phyloP scores from a whole-genome alignment of 2,329 filamentous ascomycete genomes.

The Fusarium tricinctum region DNA sequence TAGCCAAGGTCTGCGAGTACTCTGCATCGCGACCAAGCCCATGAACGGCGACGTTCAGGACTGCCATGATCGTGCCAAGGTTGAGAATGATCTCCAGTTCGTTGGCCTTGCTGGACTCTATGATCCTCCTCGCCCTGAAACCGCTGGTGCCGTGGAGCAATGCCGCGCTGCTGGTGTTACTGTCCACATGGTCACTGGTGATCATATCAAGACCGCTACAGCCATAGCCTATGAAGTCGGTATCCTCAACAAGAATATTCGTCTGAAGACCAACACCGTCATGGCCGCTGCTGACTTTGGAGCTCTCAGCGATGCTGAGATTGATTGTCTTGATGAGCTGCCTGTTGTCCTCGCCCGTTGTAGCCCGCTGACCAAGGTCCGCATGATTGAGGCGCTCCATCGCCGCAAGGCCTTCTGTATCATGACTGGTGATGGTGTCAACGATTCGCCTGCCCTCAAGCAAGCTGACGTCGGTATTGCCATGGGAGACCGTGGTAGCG shows the following conservation, averaged over 20 bases:
- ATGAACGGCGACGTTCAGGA: conserved; percentile 56
- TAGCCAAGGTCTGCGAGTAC: conserved; percentile 75
- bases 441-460: conserved; percentile 80
- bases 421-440: conserved; percentile 83
- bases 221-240: conserved; percentile 76
- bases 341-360: conserved; percentile 79
- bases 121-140: conserved; percentile 78
- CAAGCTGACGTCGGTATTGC: conserved; percentile 82
- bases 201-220: conserved; percentile 76
- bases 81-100: conserved; percentile 72
- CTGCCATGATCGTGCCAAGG: conserved; percentile 63
- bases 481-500: conserved; percentile 78
- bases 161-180: conserved; percentile 73
- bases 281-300: conserved; percentile 76
- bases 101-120: conserved; percentile 80
- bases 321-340: conserved; percentile 72
- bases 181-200: conserved; percentile 79
- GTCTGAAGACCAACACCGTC: conserved; percentile 60
- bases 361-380: conserved; percentile 79
- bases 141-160: conserved; percentile 69
- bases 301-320: conserved; percentile 70
- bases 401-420: conserved; percentile 76
- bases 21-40: conserved; percentile 72
- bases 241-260: conserved; percentile 62
- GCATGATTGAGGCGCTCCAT: conserved; percentile 81